phyloP scores from a whole-genome alignment of 352 stramenopile species.

The Lagenidium sp. region DNA sequence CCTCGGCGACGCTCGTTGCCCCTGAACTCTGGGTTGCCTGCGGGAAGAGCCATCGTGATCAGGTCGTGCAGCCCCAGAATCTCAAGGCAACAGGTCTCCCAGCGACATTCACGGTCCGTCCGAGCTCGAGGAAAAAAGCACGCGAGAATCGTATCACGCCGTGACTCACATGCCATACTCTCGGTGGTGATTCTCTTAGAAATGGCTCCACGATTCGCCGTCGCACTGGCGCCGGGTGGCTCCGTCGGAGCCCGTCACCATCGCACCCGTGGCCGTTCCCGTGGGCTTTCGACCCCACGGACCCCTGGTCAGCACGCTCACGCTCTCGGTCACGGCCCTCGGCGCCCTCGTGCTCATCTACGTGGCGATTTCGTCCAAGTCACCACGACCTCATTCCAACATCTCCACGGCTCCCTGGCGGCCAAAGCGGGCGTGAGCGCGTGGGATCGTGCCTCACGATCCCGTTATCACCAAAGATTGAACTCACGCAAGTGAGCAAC shows the following conservation, averaged over 20 bases:
- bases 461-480: too few species aligned
- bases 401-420: too few species aligned
- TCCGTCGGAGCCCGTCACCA: background rate
- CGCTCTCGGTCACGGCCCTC: conserved; percentile 11
- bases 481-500: too few species aligned
- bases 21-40: conserved; percentile 13
- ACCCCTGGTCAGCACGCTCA: conserved; percentile 10
- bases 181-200: background rate
- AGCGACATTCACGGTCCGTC: too few species aligned
- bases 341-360: conserved; percentile 12
- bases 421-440: background rate
- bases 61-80: background rate
- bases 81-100: too few species aligned
- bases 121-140: too few species aligned
- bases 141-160: background rate
- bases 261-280: conserved; percentile 4
- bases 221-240: conserved; percentile 4
- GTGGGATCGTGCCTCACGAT: too few species aligned
- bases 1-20: conserved; percentile 8
- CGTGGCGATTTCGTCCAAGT: background rate
- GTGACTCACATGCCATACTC: background rate
- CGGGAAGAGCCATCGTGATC: background rate
- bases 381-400: background rate
- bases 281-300: conserved; percentile 11
- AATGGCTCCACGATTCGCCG: conserved; percentile 1